Conservation (phyloP, 2,329 filamentous ascomycete genomes). For the Zymoseptoria ardabiliae region DNA sequence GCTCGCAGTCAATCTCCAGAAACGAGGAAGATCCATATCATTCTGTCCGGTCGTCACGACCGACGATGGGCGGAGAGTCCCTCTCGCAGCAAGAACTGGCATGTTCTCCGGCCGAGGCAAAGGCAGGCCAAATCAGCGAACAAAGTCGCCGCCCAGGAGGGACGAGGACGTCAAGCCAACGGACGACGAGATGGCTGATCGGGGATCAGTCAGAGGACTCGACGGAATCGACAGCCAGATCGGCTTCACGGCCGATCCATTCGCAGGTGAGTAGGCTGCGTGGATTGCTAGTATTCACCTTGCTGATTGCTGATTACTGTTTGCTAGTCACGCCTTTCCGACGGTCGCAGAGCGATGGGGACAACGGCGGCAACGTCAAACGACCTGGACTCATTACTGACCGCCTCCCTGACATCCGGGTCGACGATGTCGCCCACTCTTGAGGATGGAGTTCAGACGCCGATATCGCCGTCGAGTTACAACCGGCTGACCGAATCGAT, state of each 20-base stretch:
- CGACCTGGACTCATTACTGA: slow-evolving; percentile 16
- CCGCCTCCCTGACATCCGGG: slow-evolving; percentile 26
- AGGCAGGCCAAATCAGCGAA: slow-evolving; percentile 8
- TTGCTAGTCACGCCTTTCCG: slow-evolving; percentile 20
- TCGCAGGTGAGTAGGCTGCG: slow-evolving; percentile 23
- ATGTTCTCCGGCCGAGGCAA: slow-evolving; percentile 12
- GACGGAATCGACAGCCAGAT: slow-evolving; percentile 17
- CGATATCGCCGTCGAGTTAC: slow-evolving; percentile 17
- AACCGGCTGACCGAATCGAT: slow-evolving; percentile 21
- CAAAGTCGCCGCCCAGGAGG: slow-evolving; percentile 26
- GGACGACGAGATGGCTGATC: slow-evolving; percentile 25
- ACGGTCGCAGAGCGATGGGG: slow-evolving; percentile 17
- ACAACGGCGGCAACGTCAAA: slow-evolving; percentile 11
- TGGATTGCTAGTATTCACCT: not conserved
- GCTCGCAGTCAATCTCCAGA: slow-evolving; percentile 25
- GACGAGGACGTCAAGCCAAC: slow-evolving; percentile 21
- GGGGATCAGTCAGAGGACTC: slow-evolving; percentile 13
- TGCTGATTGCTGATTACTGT: not conserved
- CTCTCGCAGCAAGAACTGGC: slow-evolving; percentile 17
- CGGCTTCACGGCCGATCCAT: slow-evolving; percentile 25
- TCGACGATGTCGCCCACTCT: slow-evolving; percentile 23
- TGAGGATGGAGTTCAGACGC: slow-evolving; percentile 15
- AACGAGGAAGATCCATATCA: slow-evolving; percentile 28
- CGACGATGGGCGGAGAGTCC: slow-evolving; percentile 28
- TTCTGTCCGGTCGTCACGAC: slow-evolving; percentile 28